A percentile compares a stretch with the other conserved stretches of the same genome.
Conservation (phyloP, 1,284 basidiomycete genomes). For the Trametes sp. region DNA sequence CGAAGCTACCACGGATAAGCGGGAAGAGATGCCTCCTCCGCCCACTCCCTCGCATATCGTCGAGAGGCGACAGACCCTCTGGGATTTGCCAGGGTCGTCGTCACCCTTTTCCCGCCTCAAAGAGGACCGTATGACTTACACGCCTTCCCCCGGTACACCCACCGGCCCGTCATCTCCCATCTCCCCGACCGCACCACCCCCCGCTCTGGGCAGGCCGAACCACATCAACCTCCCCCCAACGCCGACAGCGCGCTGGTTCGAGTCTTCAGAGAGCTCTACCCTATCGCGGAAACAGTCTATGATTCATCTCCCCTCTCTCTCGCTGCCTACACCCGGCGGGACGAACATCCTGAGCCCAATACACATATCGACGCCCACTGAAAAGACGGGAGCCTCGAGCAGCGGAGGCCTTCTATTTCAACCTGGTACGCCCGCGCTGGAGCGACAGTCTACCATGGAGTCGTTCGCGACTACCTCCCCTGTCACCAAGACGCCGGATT, state of each 20-base stretch:
- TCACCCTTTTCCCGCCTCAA: slow-evolving; percentile 30
- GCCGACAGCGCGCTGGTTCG: slow-evolving; percentile 42
- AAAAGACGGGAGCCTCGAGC: slow-evolving; percentile 15
- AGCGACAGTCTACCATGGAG: slow-evolving; percentile 10
- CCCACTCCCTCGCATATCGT: slow-evolving; percentile 31
- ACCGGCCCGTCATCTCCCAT: slow-evolving; percentile 25
- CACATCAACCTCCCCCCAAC: slow-evolving; percentile 41
- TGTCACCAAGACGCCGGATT: slow-evolving; percentile 2
- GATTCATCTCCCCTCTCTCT: slow-evolving; percentile 38
- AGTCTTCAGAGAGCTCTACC: slow-evolving; percentile 29
- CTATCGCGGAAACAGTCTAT: slow-evolving; percentile 39
- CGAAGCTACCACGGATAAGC: slow-evolving; percentile 3
- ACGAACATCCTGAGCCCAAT: slow-evolving; percentile 45
- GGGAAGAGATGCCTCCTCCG: slow-evolving; percentile 15
- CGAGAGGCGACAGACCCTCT: slow-evolving; percentile 38
- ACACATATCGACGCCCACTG: slow-evolving; percentile 33
- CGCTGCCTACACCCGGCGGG: slow-evolving; percentile 31
- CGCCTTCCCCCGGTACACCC: slow-evolving; percentile 19
- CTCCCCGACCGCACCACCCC: slow-evolving; percentile 37
- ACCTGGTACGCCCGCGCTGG: slow-evolving; percentile 12
- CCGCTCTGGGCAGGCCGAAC: slow-evolving; percentile 31
- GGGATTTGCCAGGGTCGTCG: slow-evolving; percentile 38
- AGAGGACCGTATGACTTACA: slow-evolving; percentile 28
- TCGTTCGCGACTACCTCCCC: slow-evolving; percentile 8
- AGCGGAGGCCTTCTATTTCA: slow-evolving; percentile 25